phyloP scores from a whole-genome alignment of 495 filamentous ascomycete genomes.

The Penicillium mononematosum region DNA sequence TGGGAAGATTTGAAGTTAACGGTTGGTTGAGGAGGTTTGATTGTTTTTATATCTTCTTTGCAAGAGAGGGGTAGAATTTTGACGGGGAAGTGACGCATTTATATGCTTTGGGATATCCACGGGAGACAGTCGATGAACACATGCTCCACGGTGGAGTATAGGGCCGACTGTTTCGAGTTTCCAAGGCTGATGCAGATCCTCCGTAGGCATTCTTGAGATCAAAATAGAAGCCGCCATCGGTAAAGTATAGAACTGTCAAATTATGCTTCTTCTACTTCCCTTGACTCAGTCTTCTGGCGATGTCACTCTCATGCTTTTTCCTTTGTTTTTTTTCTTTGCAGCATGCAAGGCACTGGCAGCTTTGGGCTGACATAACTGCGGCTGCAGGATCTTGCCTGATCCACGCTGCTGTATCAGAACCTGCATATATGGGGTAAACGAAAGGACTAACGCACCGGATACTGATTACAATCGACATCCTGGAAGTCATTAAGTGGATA shows the following conservation, averaged over 20 bases:
- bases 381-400: not conserved
- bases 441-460: conserved; percentile 6
- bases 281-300: not conserved
- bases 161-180: not conserved
- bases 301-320: not conserved
- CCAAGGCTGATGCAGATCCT: not conserved
- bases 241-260: not conserved
- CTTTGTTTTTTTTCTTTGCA: not conserved
- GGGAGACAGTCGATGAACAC: not conserved
- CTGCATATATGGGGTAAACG: conserved; percentile 11
- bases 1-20: not conserved
- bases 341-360: not conserved
- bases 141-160: conserved; percentile 11
- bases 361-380: not conserved
- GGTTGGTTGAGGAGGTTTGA: not conserved
- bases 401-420: not conserved
- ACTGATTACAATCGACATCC: conserved; percentile 13
- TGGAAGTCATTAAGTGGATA: conserved; percentile 6
- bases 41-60: not conserved
- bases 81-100: conserved; percentile 7
- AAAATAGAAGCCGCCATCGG: not conserved
- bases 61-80: not conserved
- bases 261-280: not conserved
- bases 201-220: conserved; percentile 1
- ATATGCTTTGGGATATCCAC: conserved; percentile 1